phyloP scores from a whole-genome alignment of 257 asterid genomes.

The Solanum megistacrolobum region DNA sequence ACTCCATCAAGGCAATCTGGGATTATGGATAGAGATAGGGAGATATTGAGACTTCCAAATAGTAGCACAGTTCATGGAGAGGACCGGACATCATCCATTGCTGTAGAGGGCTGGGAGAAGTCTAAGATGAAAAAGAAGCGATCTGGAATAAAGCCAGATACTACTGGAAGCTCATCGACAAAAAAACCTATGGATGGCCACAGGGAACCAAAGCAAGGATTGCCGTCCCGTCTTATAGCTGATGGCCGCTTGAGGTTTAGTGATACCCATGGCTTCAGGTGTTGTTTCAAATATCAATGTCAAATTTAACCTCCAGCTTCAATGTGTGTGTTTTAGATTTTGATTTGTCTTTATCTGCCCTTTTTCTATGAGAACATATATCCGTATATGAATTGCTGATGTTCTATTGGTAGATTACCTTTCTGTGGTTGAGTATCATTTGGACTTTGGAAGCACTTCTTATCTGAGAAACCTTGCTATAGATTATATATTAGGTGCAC shows the following conservation, averaged over 20 bases:
- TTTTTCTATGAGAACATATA: not conserved
- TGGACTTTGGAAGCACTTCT: not conserved
- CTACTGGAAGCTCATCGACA: constrained; percentile 29
- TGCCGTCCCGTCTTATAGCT: constrained; percentile 45
- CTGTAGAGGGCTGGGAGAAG: constrained; percentile 89
- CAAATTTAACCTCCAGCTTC: not conserved
- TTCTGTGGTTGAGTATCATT: not conserved
- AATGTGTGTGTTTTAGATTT: not conserved
- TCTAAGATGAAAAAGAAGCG: constrained; percentile 92
- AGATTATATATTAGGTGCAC: not conserved
- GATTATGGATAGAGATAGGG: constrained; percentile 57
- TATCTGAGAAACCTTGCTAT: not conserved
- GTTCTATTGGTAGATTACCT: not conserved
- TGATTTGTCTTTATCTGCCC: not conserved
- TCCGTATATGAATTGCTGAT: not conserved
- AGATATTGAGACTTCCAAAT: constrained; percentile 45
- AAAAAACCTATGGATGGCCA: constrained; percentile 54
- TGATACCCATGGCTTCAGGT: constrained; percentile 77
- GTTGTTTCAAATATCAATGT: not conserved
- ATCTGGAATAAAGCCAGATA: constrained; percentile 72
- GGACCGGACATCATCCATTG: constrained; percentile 44
- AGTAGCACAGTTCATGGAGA: constrained; percentile 49
- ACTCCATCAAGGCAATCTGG: constrained; percentile 54
- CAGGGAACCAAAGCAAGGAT: constrained; percentile 66
- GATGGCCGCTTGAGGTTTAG: constrained; percentile 61